Base-by-base conservation (phyloP, 192 early-diverging fungal species). In the Coemansia sp. region DNA sequence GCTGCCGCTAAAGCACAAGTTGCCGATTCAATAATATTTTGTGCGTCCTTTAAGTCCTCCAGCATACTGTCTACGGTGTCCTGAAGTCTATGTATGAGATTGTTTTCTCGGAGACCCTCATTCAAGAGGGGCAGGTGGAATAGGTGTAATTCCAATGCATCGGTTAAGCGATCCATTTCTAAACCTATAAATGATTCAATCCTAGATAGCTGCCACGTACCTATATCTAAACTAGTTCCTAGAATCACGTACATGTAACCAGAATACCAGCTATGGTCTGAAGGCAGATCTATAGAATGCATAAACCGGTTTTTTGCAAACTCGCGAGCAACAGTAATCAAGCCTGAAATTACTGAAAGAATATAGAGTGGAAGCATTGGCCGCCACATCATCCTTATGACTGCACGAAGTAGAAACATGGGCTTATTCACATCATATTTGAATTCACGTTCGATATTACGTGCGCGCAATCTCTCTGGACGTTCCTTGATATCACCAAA, bases 311-410 rank as follows among this genome's bases (percentile, higher is more conserved):
- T 29, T 29, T 29, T 3, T 29, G 29, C 29, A 29, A 29, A 29
- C 29, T 3, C 3, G 29, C 29, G 1, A 29, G 29, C 29, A 29
- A 29, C 29, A 29, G 1, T 3, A 1, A 29, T 3, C 29, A 29
- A 2, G 29, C 29, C 29, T 3, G 29, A 29, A 3, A 73, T 34
- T 0, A 9, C 25, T 6, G 49, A 23, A 36, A 64, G 9, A 7
- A 62, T 23, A 38, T 59, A 69, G 2, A 78, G 38, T 3, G 75
- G 75, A 13, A 78, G 48, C 53, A 73, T 32, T 20, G 75, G 75
- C 13, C 67, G 70, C 76, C 76, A 78, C 2, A 66, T 38, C 67
- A 78, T 73, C 4, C 67, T 70, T 4, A 50, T 11, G 29, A 73
- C 61, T n/a, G 66, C 76, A 8, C 70, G 70, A 19, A 78, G 14